These are phyloP conservation scores for Blastobotrys mokoenaii DNA, from an alignment of 805 yeast genomes.

Conservation along the genomic window DNA sequence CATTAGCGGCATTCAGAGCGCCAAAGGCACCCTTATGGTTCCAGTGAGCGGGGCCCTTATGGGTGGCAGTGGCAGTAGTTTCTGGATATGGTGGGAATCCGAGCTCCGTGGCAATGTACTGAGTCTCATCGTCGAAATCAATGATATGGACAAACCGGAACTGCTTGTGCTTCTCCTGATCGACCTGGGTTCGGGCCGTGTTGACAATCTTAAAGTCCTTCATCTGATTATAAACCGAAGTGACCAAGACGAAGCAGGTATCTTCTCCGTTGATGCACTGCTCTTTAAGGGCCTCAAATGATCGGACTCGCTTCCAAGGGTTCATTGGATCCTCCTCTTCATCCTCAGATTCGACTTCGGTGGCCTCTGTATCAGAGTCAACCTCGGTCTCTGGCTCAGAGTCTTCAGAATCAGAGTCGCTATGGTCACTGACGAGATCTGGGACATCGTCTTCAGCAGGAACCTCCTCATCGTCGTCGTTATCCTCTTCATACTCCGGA, in stretches of 20 bases:
- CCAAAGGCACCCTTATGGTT: conserved; percentile 5
- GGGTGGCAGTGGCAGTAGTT: conserved; percentile 7
- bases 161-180: background rate
- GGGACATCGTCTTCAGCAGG: background rate
- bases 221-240: conserved; percentile 4
- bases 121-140: conserved; percentile 4
- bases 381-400: background rate
- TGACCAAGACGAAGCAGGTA: conserved; percentile 4
- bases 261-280: conserved; percentile 2
- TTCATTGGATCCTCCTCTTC: background rate
- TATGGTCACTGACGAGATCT: background rate
- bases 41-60: conserved; percentile 6
- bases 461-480: background rate
- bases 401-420: background rate
- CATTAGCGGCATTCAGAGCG: conserved; percentile 9
- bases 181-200: conserved; percentile 3
- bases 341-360: background rate
- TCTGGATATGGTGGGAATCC: conserved; percentile 10
- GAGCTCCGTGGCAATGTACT: conserved; percentile 7
- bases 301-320: conserved; percentile 4
- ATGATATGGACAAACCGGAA: conserved; percentile 3
- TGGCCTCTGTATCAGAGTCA: background rate
- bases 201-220: conserved; percentile 3
- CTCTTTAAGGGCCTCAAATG: conserved; percentile 1
- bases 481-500: background rate